phyloP scores from a whole-genome alignment of 2,329 filamentous ascomycete genomes.

The Xylogone sp. region DNA sequence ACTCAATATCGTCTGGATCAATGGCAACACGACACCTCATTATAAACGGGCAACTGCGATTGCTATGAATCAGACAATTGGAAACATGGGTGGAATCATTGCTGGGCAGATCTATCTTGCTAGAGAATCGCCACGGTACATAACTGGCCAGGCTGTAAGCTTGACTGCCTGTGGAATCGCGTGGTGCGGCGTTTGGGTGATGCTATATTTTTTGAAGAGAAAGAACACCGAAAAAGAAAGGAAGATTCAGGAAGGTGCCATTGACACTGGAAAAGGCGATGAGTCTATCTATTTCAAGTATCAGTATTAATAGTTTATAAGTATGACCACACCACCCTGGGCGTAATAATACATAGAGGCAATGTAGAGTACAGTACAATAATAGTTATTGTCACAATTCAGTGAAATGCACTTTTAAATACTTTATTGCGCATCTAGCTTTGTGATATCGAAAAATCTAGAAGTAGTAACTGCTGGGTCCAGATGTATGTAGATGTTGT shows the following conservation, averaged over 20 bases:
- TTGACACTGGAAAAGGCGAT: neutral
- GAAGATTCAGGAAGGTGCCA: neutral
- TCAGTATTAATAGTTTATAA: neutral
- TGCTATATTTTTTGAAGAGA: neutral
- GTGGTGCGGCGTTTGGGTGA: neutral
- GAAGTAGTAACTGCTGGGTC: no score
- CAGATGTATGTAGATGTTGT: no score
- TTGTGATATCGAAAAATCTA: no score
- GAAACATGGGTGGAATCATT: slow-evolving; percentile 41
- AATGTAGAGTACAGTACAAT: no score
- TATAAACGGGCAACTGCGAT: slow-evolving; percentile 43
- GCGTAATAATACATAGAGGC: no score
- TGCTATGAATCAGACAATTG: slow-evolving; percentile 41
- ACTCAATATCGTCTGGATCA: slow-evolving; percentile 43
- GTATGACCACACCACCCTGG: no score
- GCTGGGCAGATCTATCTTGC: slow-evolving; percentile 18
- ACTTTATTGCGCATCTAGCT: no score
- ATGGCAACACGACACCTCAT: slow-evolving; percentile 41
- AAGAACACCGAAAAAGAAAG: neutral
- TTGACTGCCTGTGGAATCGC: neutral
- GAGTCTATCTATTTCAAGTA: neutral
- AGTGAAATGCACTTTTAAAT: no score
- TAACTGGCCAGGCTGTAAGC: neutral
- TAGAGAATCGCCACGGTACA: neutral
- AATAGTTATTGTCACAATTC: no score